These are phyloP conservation scores for Lactuca saligna DNA, from an alignment of 129 eudicot species.

Conservation along the genomic window DNA sequence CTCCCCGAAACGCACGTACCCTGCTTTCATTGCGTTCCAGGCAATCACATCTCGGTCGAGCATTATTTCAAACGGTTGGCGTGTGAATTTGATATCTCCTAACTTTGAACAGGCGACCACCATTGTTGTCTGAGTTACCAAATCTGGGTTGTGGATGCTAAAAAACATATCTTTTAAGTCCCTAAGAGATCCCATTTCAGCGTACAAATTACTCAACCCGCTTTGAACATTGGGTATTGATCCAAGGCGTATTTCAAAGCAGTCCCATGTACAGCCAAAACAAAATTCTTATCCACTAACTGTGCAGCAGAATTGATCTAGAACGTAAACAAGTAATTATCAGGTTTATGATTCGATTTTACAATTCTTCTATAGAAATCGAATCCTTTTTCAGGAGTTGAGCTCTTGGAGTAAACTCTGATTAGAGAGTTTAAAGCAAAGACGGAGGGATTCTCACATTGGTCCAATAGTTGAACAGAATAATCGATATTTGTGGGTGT, in stretches of 20 bases:
- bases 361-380: conserved; percentile 23
- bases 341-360: conserved; percentile 21
- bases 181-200: conserved; percentile 30
- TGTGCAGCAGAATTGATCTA: conserved; percentile 35
- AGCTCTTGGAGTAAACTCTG: conserved; percentile 33
- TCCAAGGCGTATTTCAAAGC: conserved; percentile 36
- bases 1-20: too few species aligned
- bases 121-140: conserved; percentile 42
- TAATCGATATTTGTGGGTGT: conserved; percentile 36
- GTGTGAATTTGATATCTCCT: conserved; percentile 38
- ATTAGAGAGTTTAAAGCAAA: conserved; percentile 40
- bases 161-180: conserved; percentile 21
- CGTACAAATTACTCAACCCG: conserved; percentile 37
- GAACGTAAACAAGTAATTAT: conserved; percentile 43
- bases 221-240: conserved; percentile 39
- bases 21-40: too few species aligned
- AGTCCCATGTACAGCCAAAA: conserved; percentile 30
- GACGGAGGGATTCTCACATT: conserved; percentile 30
- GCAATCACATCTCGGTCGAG: conserved; percentile 42
- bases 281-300: conserved; percentile 7
- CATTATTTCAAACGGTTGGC: conserved; percentile 51
- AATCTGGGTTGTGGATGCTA: conserved; percentile 25
- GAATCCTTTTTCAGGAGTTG: conserved; percentile 37
- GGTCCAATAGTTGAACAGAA: conserved; percentile 32
- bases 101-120: conserved; percentile 39